phyloP scores from a whole-genome alignment of 495 filamentous ascomycete species.

The Aspergillus indologenus region DNA sequence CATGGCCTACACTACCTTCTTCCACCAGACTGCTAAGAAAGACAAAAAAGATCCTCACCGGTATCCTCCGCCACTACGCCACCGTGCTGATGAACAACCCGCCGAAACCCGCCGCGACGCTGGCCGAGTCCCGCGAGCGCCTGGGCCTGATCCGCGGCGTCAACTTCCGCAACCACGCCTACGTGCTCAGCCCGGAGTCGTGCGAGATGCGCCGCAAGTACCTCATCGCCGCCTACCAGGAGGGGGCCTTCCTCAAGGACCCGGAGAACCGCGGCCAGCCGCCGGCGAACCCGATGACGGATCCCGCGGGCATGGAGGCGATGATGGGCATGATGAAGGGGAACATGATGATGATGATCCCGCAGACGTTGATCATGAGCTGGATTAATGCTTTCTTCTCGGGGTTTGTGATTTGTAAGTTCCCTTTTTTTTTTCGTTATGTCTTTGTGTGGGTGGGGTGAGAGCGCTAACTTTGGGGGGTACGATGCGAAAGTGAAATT shows the following conservation, averaged over 20 bases:
- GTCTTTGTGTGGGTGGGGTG: background rate
- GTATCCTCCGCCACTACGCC: conserved; percentile 93
- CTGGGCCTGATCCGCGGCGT: conserved; percentile 82
- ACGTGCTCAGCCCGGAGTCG: conserved; percentile 64
- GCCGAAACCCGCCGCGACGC: conserved; percentile 76
- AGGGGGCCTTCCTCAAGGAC: conserved; percentile 83
- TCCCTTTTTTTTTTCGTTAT: background rate
- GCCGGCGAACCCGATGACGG: conserved; percentile 90
- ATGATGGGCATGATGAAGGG: conserved; percentile 99
- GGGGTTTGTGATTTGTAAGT: conserved; percentile 92
- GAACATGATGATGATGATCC: conserved; percentile 99
- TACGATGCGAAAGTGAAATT: conserved; percentile 73
- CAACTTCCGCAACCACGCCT: conserved; percentile 75
- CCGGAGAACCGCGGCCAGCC: conserved; percentile 81
- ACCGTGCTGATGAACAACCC: conserved; percentile 81
- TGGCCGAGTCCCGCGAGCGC: conserved; percentile 78
- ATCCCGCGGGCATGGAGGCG: conserved; percentile 96
- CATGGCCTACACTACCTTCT: too few relatives aligned
- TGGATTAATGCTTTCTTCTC: conserved; percentile 99
- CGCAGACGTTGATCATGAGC: conserved; percentile 97
- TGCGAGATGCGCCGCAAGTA: conserved; percentile 79
- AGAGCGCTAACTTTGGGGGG: conserved; percentile 20
- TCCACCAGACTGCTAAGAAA: too few relatives aligned
- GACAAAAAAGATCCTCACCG: conserved; percentile 74
- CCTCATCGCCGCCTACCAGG: conserved; percentile 74